Base-by-base conservation (phyloP, 306 rosid species). In the Carpinus viminea region DNA sequence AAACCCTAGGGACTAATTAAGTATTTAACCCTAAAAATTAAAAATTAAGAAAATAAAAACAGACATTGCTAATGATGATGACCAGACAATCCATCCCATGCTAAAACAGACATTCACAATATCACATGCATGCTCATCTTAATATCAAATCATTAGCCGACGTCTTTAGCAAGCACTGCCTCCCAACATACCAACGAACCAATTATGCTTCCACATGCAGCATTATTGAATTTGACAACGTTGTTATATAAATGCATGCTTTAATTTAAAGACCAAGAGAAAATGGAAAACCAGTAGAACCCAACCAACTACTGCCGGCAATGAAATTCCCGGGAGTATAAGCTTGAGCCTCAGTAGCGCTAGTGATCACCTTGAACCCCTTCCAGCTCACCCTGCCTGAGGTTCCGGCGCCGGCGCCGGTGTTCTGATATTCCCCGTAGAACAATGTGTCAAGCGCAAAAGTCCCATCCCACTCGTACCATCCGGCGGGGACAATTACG, bases 381-480 rank as follows among this genome's bases (percentile, higher is more conserved):
- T 83, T 80, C 98, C 98, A 94, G 0, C 11, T 68, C 65, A 94
- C 98, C 82, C 98, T 87, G 0, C 15, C 31, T 0, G 98, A 73
- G 1, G 95, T 91, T 0, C 53, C 87, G 31, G 97, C 91, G 3
- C 98, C 97, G 26, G 87, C 76, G 10, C 98, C 98, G 4, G 88
- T 85, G 53, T 94, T 94, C 34, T 80, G 78, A 51, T 89, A 91
- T 86, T 94, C 97, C 0, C 87, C 89, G 28, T 94, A 94, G 26
- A 72, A 85, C 87, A 92, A 75, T 2, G 97, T 95, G 71, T 69
- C 5, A 41, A 95, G 85, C 3, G 98, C 98, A 76, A 95, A 95
- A n/a, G 73, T 72, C 2, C 97, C 98, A 38, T 5, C 4, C 98
- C 98, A 95, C 24, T 80, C 85, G 61, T 74, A 81, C 98, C 98